Conservation (phyloP, 352 stramenopile genomes). For the Globisporangium paroecandrum region DNA sequence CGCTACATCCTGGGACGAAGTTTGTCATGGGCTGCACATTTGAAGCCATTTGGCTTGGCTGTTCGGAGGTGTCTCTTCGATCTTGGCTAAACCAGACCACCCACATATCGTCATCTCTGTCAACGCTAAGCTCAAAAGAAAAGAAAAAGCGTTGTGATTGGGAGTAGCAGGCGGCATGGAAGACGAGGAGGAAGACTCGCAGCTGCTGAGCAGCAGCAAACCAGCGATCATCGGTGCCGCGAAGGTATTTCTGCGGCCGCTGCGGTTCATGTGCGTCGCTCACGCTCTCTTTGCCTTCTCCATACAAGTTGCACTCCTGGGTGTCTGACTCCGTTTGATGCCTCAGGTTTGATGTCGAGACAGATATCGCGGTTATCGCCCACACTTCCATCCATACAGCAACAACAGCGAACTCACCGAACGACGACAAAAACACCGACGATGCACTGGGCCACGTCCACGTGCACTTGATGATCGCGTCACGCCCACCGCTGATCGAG, state of each 20-base stretch:
- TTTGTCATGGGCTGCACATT: background rate
- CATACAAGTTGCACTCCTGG: background rate
- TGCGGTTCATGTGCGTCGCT: slow-evolving; percentile 44
- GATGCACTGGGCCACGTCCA: slow-evolving; percentile 27
- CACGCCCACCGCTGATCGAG: slow-evolving; percentile 29
- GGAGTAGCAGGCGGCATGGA: slow-evolving; percentile 3
- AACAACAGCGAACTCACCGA: background rate
- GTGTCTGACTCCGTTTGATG: background rate
- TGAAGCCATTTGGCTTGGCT: background rate
- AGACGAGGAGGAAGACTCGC: slow-evolving; percentile 5
- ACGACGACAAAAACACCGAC: background rate
- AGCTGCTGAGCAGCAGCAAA: slow-evolving; percentile 2
- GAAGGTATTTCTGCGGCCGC: slow-evolving; percentile 43
- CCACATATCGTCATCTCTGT: background rate
- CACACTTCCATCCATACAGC: background rate
- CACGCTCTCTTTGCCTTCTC: background rate
- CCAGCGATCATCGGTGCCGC: slow-evolving; percentile 30
- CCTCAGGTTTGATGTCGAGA: slow-evolving; percentile 53
- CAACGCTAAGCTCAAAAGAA: too few relatives aligned
- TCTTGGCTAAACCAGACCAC: background rate
- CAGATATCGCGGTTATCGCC: slow-evolving; percentile 25
- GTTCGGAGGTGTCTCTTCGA: background rate
- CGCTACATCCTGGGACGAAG: background rate
- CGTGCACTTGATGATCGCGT: slow-evolving; percentile 42
- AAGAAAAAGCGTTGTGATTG: background rate